Base-by-base conservation (phyloP, 352 stramenopile species). In the Phytophthora ramorum region DNA sequence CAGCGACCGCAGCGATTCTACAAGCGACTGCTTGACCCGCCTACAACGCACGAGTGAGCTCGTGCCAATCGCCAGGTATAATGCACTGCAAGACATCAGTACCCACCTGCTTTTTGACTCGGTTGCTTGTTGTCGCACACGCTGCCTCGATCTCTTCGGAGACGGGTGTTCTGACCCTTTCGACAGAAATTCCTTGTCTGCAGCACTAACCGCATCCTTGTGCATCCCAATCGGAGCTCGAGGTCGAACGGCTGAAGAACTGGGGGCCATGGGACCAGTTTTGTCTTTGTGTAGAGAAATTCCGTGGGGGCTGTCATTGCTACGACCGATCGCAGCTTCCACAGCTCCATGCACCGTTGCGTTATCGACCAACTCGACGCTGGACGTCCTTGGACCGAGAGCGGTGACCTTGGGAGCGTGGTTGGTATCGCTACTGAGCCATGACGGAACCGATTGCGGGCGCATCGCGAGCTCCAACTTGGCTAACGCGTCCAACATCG, bases 401-500 rank as follows among this genome's bases (percentile, higher is more conserved):
- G 73, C 53, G 30, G 79, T 79, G 45, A 90, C 62, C 52, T 90
- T 92, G 1, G 81, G 81, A 1, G 79, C 81, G 54, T 92, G 83
- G 54, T 89, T 83, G 7, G 74, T 81, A 68, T 90, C 83, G 58
- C 83, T 90, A 61, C 68, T 88, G 67, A 92, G 78, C 83, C 83
- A 92, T 2, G 83, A 89, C 7, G 81, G 81, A 26, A 90, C 81
- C 17, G 83, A 92, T 54, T 92, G 83, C 40, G 83, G 83, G 2
- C 83, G 75, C 61, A 90, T 89, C 17, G 83, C 43, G 41, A 92
- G 78, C 78, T 92, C 83, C 24, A 92, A 71, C 66, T 89, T 89
- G 43, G 75, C 58, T 26, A 92, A 58, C 66, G 81, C 73, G 52
- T 90, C 83, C 41, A 90, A 54, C 69, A 85, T 76, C 16, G 81